A percentile compares a stretch with the other conserved stretches of the same genome.
phyloP scores from a whole-genome alignment of 2,329 filamentous ascomycete genomes.

The Trichoderma atrobrunneum region DNA sequence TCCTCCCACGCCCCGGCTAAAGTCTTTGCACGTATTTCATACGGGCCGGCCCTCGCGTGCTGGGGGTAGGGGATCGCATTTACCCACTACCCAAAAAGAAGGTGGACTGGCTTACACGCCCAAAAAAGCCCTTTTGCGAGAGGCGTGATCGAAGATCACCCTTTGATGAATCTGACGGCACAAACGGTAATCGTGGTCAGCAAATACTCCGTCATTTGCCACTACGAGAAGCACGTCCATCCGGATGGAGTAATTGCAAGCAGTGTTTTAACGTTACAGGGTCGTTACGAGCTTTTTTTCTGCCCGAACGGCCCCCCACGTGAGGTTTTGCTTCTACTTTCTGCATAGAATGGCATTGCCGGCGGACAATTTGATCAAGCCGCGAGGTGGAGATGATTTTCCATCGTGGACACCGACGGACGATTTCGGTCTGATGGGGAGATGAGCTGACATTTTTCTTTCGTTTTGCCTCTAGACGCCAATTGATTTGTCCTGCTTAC shows the following conservation, averaged over 20 bases:
- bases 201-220: not conserved
- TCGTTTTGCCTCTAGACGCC: not conserved
- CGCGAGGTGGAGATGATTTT: not conserved
- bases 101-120: not conserved
- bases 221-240: not conserved
- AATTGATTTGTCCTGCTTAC: not conserved
- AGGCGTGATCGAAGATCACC: slow-evolving; percentile 8
- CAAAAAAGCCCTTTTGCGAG: not conserved
- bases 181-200: not conserved
- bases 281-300: not conserved
- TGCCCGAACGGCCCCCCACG: not conserved
- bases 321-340: not conserved
- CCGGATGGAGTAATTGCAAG: not conserved
- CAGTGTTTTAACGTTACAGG: not conserved
- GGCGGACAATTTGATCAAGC: not conserved
- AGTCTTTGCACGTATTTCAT: not conserved
- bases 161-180: not conserved
- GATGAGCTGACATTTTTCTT: not conserved
- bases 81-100: not conserved
- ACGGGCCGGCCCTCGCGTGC: slow-evolving; percentile 1
- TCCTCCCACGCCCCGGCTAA: not conserved
- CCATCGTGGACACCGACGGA: not conserved
- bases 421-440: not conserved
- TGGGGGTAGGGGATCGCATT: not conserved
- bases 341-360: not conserved